phyloP scores from a whole-genome alignment of 2,329 filamentous ascomycete genomes.

The Aspergillus persii region DNA sequence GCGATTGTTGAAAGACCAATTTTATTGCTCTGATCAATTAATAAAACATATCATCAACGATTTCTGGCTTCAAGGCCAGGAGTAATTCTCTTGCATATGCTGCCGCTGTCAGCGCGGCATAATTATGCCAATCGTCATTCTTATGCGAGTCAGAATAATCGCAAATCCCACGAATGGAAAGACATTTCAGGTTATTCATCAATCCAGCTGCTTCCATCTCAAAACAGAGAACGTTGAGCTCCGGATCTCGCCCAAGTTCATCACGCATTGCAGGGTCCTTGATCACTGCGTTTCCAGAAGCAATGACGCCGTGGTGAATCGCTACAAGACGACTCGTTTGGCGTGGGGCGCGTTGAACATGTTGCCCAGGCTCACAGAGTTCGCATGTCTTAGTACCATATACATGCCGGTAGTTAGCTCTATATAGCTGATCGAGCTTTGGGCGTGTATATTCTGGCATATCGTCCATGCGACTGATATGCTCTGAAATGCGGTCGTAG shows the following conservation, averaged over 20 bases:
- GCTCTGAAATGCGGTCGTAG: not conserved
- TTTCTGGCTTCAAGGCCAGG: too few relatives aligned
- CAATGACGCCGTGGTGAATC: constrained; percentile 6
- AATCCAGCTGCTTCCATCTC: constrained; percentile 13
- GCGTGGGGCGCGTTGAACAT: not conserved
- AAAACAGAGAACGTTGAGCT: constrained; percentile 10
- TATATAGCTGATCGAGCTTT: not conserved
- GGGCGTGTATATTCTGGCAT: not conserved
- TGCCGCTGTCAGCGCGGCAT: constrained; percentile 16
- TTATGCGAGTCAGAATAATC: constrained; percentile 17
- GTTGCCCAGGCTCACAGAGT: not conserved
- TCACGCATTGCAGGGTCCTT: constrained; percentile 9
- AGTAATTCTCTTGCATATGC: constrained; percentile 18
- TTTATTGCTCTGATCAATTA: too few relatives aligned
- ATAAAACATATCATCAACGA: too few relatives aligned
- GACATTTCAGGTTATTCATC: constrained; percentile 6
- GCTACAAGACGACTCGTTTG: not conserved
- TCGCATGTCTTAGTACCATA: not conserved
- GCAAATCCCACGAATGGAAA: constrained; percentile 14
- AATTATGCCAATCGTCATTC: constrained; percentile 11
- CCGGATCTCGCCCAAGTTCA: not conserved
- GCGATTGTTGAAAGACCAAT: too few relatives aligned
- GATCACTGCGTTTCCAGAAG: constrained; percentile 1
- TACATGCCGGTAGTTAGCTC: not conserved
- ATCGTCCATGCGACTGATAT: not conserved